Conservation (phyloP, 306 rosid species). For the Fragaria iinumae region DNA sequence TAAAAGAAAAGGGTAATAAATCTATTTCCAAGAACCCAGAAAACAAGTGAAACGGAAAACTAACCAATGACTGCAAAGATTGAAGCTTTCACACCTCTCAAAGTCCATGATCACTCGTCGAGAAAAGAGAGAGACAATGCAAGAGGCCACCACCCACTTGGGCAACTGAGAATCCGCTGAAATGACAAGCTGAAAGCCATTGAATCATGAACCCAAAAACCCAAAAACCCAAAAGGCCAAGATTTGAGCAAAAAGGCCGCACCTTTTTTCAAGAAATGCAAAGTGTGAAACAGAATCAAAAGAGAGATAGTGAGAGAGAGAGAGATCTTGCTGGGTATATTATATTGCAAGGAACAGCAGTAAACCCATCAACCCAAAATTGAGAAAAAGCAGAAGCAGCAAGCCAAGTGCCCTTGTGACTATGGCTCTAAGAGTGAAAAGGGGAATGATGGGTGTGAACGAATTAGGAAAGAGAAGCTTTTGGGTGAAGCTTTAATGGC, state of each 20-base stretch:
- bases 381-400: neutral
- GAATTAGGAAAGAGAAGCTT: conserved; percentile 29
- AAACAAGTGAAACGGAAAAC: neutral
- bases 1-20: conserved; percentile 4
- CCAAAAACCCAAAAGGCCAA: conserved; percentile 28
- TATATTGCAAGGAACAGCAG: conserved; percentile 1
- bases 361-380: neutral
- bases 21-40: neutral
- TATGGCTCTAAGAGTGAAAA: conserved; percentile 13
- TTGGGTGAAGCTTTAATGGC: conserved; percentile 57
- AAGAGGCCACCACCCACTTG: conserved; percentile 43
- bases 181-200: conserved; percentile 39
- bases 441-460: conserved; percentile 27
- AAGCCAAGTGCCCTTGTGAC: conserved; percentile 9
- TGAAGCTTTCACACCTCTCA: conserved; percentile 37
- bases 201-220: conserved; percentile 39
- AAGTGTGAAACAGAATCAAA: conserved; percentile 34
- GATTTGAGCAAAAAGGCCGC: conserved; percentile 26
- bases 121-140: conserved; percentile 36
- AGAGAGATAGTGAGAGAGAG: neutral
- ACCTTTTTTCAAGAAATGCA: conserved; percentile 15
- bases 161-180: conserved; percentile 34
- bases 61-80: conserved; percentile 3
- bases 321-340: conserved; percentile 26
- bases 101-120: conserved; percentile 34